phyloP scores from a whole-genome alignment of 2,329 filamentous ascomycete genomes.

The Cladosporium austrohemisphaericum region DNA sequence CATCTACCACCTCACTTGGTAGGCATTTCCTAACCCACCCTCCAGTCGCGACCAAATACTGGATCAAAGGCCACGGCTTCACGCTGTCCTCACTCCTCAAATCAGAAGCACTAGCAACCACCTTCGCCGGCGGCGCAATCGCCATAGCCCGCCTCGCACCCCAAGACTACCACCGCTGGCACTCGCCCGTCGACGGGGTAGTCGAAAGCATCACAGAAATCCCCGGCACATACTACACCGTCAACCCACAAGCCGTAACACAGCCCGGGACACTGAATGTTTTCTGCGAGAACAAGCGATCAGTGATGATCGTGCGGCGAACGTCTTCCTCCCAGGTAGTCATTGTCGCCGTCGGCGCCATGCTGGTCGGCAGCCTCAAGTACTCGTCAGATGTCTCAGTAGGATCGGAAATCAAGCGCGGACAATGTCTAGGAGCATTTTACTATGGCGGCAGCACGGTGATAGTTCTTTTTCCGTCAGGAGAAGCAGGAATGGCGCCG shows the following conservation, averaged over 20 bases:
- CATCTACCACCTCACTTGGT: no score
- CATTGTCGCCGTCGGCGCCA: constrained; percentile 42
- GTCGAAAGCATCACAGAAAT: constrained; percentile 37
- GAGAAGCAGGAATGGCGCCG: constrained; percentile 33
- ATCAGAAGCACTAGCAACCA: constrained; percentile 27
- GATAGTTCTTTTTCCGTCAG: constrained; percentile 37
- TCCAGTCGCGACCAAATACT: constrained; percentile 41
- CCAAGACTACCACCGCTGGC: constrained; percentile 43
- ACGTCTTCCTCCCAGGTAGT: constrained; percentile 32
- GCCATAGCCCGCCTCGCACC: constrained; percentile 41
- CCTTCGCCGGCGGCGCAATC: constrained; percentile 37
- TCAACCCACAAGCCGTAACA: constrained; percentile 43
- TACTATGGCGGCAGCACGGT: constrained; percentile 44
- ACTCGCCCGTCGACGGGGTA: constrained; percentile 34
- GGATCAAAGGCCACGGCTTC: constrained; percentile 44
- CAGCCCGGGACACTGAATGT: constrained; percentile 40
- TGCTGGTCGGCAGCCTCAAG: constrained; percentile 43
- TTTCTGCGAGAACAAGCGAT: constrained; percentile 42
- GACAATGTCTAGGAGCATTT: constrained; percentile 41
- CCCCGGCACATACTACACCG: constrained; percentile 40
- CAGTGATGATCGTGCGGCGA: constrained; percentile 38
- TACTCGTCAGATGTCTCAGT: constrained; percentile 36
- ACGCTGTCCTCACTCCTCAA: constrained; percentile 33
- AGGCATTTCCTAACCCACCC: no score
- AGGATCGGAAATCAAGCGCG: constrained; percentile 34